These are phyloP conservation scores for Zygosaccharomyces bisporus DNA, from an alignment of 805 yeast genomes.

Conservation along the genomic window DNA sequence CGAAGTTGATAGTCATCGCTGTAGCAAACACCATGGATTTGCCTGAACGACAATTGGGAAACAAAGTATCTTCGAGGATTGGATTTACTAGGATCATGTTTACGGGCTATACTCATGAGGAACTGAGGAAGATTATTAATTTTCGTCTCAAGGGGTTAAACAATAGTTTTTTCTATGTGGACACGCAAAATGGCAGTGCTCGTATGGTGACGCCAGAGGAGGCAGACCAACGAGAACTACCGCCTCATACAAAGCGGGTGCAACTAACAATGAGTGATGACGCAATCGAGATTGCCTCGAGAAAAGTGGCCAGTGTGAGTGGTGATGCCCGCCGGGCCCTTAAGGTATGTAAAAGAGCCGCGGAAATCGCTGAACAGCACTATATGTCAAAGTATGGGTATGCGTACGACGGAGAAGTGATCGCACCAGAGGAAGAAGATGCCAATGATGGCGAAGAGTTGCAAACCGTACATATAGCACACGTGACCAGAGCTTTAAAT, in stretches of 20 bases:
- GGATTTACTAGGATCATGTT: slow-evolving; percentile 86
- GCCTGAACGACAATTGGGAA: slow-evolving; percentile 83
- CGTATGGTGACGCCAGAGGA: slow-evolving; percentile 27
- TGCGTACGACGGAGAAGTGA: slow-evolving; percentile 26
- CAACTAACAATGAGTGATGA: slow-evolving; percentile 48
- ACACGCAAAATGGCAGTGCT: slow-evolving; percentile 38
- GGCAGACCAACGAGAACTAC: slow-evolving; percentile 7
- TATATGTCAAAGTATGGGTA: slow-evolving; percentile 40
- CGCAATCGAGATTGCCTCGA: slow-evolving; percentile 86
- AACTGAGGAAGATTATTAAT: slow-evolving; percentile 69
- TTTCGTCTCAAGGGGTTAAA: slow-evolving; percentile 58
- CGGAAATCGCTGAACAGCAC: slow-evolving; percentile 76
- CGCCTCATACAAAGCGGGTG: slow-evolving; percentile 29
- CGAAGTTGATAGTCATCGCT: slow-evolving; percentile 82
- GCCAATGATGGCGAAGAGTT: slow-evolving; percentile 36
- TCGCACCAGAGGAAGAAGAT: slow-evolving; percentile 19
- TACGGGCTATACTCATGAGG: slow-evolving; percentile 79
- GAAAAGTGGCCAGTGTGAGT: slow-evolving; percentile 92
- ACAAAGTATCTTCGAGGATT: slow-evolving; percentile 85
- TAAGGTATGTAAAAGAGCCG: slow-evolving; percentile 82
- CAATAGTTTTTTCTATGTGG: slow-evolving; percentile 34
- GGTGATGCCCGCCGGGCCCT: slow-evolving; percentile 96
- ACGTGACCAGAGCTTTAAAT: slow-evolving; percentile 72
- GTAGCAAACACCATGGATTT: slow-evolving; percentile 97
- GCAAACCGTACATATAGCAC: slow-evolving; percentile 62